Conservation (phyloP, 2,329 filamentous ascomycete genomes). For the Exophiala oligosperma region DNA sequence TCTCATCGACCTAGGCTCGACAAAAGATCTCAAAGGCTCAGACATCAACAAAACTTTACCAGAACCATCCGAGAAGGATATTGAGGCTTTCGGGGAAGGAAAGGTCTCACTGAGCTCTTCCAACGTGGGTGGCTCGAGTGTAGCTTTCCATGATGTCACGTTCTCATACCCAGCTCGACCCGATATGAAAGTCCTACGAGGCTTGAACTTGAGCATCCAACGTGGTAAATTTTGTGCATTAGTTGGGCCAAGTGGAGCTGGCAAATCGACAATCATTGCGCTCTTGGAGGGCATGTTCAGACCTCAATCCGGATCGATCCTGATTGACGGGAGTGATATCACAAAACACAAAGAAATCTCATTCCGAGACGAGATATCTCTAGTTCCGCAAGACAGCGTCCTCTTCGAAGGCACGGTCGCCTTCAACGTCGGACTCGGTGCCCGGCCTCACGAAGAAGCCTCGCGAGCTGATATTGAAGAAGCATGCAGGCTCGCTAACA, state of each 20-base stretch:
- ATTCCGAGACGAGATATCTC: constrained; percentile 71
- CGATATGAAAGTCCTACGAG: constrained; percentile 54
- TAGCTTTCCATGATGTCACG: constrained; percentile 59
- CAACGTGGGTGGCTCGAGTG: constrained; percentile 42
- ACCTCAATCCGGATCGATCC: constrained; percentile 72
- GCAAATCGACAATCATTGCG: constrained; percentile 89
- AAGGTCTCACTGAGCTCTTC: constrained; percentile 26
- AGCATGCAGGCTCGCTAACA: constrained; percentile 65
- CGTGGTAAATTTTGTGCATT: constrained; percentile 57
- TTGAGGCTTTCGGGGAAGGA: constrained; percentile 26
- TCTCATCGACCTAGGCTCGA: constrained; percentile 48
- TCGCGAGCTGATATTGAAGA: constrained; percentile 71
- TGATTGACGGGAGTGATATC: constrained; percentile 79
- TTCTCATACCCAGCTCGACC: constrained; percentile 66
- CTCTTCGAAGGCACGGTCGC: constrained; percentile 86
- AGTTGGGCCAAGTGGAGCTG: constrained; percentile 86
- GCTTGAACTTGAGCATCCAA: constrained; percentile 55
- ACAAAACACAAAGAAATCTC: constrained; percentile 61
- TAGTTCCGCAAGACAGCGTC: constrained; percentile 91
- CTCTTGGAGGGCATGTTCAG: constrained; percentile 94
- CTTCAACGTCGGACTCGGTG: constrained; percentile 85
- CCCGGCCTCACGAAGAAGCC: constrained; percentile 55
- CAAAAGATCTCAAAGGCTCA: constrained; percentile 71
- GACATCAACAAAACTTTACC: constrained; percentile 52
- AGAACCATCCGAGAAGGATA: constrained; percentile 27